Evolutionary conservation across 352 stramenopile genomes (phyloP).

Genomic region (Halophytophthora polymorphica): DNA sequence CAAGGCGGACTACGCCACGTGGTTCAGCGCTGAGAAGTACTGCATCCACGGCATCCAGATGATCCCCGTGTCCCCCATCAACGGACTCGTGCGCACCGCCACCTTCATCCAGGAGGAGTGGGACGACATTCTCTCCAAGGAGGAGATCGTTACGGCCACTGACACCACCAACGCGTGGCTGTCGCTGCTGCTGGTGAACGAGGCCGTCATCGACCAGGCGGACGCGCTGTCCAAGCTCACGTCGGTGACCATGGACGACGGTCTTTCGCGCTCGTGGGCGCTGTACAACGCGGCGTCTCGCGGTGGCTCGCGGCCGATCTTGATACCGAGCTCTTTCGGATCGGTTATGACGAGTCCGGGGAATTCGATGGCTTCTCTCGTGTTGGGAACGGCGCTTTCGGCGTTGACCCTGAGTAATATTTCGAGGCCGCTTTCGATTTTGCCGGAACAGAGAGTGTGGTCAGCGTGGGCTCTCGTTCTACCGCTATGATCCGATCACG

Average conservation of each 20-base stretch:
- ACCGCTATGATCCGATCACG: no score
- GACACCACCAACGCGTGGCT: conserved; percentile 48
- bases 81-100: conserved; percentile 31
- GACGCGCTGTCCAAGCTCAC: conserved; percentile 36
- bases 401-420: no score
- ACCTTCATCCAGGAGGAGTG: conserved; percentile 61
- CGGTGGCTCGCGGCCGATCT: no score
- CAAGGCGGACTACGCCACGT: conserved; percentile 73
- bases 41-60: conserved; percentile 82
- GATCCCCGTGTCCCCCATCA: conserved; percentile 58
- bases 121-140: conserved; percentile 49
- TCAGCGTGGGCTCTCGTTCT: no score
- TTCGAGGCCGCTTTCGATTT: no score
- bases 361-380: no score
- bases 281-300: conserved; percentile 59
- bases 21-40: conserved; percentile 70
- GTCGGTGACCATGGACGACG: conserved; percentile 61
- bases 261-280: conserved; percentile 64
- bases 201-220: conserved; percentile 37
- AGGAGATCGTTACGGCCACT: conserved; percentile 52
- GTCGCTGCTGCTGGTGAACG: conserved; percentile 64
- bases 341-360: no score
- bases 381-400: no score
- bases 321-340: no score
- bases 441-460: no score